phyloP scores from a whole-genome alignment of 106 monocot genomes.

The Apostasia shenzhenica region DNA sequence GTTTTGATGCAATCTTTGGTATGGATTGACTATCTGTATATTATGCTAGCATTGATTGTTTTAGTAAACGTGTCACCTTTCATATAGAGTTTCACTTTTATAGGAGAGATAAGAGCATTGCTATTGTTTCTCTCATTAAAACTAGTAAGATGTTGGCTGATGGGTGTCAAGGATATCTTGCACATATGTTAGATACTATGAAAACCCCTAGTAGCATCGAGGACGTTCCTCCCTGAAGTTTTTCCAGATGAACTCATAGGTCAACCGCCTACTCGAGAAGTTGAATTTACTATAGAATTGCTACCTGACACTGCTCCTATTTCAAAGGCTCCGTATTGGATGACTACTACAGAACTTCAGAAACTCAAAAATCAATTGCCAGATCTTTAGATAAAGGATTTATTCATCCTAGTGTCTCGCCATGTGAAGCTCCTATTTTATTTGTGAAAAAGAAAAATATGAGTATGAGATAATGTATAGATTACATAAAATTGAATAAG shows the following conservation, averaged over 20 bases:
- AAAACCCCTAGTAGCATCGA: background rate
- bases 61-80: background rate
- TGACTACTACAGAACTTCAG: background rate
- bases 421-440: background rate
- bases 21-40: background rate
- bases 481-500: too few species aligned
- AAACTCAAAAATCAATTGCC: background rate
- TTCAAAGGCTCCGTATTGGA: background rate
- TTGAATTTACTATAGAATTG: background rate
- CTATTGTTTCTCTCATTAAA: too few species aligned
- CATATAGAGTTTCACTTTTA: background rate
- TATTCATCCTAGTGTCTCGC: background rate
- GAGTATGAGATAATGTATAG: background rate
- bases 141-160: too few species aligned
- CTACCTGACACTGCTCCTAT: background rate
- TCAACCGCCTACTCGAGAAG: background rate
- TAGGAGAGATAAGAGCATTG: background rate
- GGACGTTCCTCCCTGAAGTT: background rate
- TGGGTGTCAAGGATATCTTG: background rate
- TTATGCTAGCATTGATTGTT: background rate
- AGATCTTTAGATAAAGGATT: background rate
- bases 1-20: background rate
- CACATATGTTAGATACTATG: background rate
- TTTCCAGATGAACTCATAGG: background rate
- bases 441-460: background rate